phyloP scores from a whole-genome alignment of 2,329 filamentous ascomycete species.

The Aspergillus sp. region DNA sequence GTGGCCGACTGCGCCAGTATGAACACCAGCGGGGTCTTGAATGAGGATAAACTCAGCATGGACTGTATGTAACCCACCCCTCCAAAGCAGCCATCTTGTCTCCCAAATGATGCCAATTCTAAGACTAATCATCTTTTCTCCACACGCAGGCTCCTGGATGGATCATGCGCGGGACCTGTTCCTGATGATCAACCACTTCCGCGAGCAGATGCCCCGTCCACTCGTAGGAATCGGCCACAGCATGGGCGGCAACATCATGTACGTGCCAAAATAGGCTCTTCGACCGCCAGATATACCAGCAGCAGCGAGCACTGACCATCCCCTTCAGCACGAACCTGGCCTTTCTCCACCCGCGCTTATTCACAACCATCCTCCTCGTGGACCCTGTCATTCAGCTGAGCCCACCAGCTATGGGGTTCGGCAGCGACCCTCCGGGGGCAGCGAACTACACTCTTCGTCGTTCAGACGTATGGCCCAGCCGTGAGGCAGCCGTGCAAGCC shows the following conservation, averaged over 20 bases:
- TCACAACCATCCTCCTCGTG: slow-evolving; percentile 12
- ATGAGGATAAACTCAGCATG: slow-evolving; percentile 15
- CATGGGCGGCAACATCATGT: slow-evolving; percentile 13
- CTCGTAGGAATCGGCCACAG: slow-evolving; percentile 22
- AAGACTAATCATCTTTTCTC: neutral
- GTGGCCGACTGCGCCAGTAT: slow-evolving; percentile 17
- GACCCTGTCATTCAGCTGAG: slow-evolving; percentile 12
- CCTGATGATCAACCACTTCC: slow-evolving; percentile 11
- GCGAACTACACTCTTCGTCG: slow-evolving; percentile 5
- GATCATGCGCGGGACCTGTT: slow-evolving; percentile 21
- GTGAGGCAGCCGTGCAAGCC: slow-evolving; percentile 3
- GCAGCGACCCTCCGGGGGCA: neutral
- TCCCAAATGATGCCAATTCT: neutral
- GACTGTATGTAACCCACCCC: slow-evolving; percentile 6
- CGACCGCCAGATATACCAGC: neutral
- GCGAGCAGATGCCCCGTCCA: slow-evolving; percentile 18
- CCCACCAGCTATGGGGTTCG: neutral
- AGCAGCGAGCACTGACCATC: neutral
- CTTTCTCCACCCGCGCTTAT: slow-evolving; percentile 7
- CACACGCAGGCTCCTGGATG: slow-evolving; percentile 13
- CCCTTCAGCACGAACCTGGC: slow-evolving; percentile 1
- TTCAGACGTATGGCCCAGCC: slow-evolving; percentile 13
- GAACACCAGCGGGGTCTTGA: slow-evolving; percentile 12
- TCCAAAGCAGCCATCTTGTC: too few species aligned
- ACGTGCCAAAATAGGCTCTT: neutral